Evolutionary conservation across 495 filamentous ascomycete species (phyloP), one percentile per base, ranked within the genome.

Genomic region (Hypoxylon cercidicola): DNA sequence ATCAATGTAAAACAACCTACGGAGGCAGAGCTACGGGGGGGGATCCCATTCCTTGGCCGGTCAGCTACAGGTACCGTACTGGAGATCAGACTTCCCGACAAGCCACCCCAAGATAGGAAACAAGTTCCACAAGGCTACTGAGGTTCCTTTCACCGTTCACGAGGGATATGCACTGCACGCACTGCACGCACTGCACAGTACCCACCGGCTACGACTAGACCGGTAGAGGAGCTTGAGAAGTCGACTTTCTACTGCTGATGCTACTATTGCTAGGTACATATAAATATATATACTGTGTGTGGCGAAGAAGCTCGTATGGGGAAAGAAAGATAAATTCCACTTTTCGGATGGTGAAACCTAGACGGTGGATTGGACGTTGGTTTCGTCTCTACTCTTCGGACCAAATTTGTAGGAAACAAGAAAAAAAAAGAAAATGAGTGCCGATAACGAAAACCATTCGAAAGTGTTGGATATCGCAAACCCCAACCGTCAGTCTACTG

Each of bases 1-100:
- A 71, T 71, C 68, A 71, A 71, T 68, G 68, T 68, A 71, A 71
- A 71, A 71, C 68, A 71, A 50, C 25, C 64, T 68, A 71, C 63
- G 68, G 63, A 67, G 59, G 68, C 60, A 64, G 55, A 55, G 60
- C 60, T 52, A 71, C 56, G 60, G 66, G 66, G 66, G 60, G 18
- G 66, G 60, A 3, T 52, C 32, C 62, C 52, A 54, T 61, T 61
- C 57, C 66, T 68, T 68, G 65, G 66, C 61, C 19, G 47, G 53
- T 40, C 64, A 43, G 40, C 16, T 43, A 43, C 12, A 16, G n/a
- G 13, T 16, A n/a, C 12, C 6, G 16, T 8, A 43, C 16, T 16
- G 7, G 4, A 4, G 13, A 50, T 37, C 53, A 56, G 51, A 41
- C 32, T 35, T 44, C 54, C 65, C 35, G 43, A 54, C 21, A 58